Percentiles rank a stretch among this genome's conserved stretches.
Conservation (phyloP, 1,284 basidiomycete genomes). For the Ceratobasidium sp. region DNA sequence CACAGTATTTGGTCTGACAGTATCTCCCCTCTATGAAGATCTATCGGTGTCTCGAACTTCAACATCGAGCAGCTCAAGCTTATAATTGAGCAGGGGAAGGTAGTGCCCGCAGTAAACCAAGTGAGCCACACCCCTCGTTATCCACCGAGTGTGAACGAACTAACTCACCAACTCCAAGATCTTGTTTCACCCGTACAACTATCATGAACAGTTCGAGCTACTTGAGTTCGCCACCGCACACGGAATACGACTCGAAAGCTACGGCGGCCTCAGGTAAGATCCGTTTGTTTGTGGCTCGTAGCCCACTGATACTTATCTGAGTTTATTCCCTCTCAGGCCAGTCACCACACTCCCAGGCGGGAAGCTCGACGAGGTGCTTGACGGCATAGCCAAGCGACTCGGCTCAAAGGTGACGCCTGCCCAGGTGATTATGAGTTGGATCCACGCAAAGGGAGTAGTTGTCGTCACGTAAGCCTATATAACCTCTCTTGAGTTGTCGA, state of each 20-base stretch:
- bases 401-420: constrained; percentile 65
- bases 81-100: constrained; percentile 67
- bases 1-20: too few species aligned
- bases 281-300: background rate
- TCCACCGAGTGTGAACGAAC: background rate
- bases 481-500: background rate
- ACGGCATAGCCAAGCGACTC: constrained; percentile 68
- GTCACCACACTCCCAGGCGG: constrained; percentile 74
- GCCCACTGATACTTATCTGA: background rate
- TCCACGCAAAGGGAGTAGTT: constrained; percentile 73
- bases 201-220: constrained; percentile 66
- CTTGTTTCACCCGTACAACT: constrained; percentile 77
- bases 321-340: constrained; percentile 60
- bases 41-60: constrained; percentile 83
- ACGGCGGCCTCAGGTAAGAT: constrained; percentile 72
- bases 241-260: constrained; percentile 77
- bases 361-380: constrained; percentile 74
- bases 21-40: too few species aligned
- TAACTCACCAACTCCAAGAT: constrained; percentile 60
- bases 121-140: constrained; percentile 55
- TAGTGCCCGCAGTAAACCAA: constrained; percentile 80
- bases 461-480: constrained; percentile 74
- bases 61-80: constrained; percentile 67
- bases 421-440: constrained; percentile 79
- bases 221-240: constrained; percentile 70